These are phyloP conservation scores for Plenodomus tracheiphilus DNA, from an alignment of 2,329 filamentous ascomycete genomes.

Conservation along the genomic window DNA sequence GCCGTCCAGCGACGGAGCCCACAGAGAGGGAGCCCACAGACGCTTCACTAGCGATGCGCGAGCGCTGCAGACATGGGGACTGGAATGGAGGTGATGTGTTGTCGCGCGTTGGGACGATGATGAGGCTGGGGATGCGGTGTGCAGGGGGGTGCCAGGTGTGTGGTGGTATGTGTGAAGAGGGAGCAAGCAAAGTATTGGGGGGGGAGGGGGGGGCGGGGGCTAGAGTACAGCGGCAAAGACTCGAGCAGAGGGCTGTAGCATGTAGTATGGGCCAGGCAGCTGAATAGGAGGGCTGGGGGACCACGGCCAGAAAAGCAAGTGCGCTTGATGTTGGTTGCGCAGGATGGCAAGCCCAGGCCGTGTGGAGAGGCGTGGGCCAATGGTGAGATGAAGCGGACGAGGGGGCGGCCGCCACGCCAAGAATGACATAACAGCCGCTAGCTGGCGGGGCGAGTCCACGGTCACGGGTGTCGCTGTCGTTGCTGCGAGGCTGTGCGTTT, in stretches of 20 bases:
- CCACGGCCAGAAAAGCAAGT: too few species aligned
- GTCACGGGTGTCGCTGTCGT: not conserved
- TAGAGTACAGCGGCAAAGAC: not conserved
- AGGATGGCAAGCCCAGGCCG: too few species aligned
- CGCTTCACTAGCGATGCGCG: conserved; percentile 30
- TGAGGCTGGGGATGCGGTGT: conserved; percentile 9
- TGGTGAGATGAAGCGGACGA: conserved; percentile 12
- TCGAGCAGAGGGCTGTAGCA: not conserved
- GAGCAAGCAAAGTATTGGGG: not conserved
- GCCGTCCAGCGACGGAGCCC: conserved; percentile 29
- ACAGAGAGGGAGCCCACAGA: conserved; percentile 38
- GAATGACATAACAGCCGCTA: conserved; percentile 19
- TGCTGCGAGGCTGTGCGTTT: not conserved
- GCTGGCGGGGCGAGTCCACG: not conserved
- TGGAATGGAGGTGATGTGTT: conserved; percentile 4
- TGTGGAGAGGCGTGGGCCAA: conserved; percentile 9
- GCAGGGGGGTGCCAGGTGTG: not conserved
- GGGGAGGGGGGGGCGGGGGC: not conserved
- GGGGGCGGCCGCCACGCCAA: conserved; percentile 7
- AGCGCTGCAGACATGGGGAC: conserved; percentile 35
- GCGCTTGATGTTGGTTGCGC: too few species aligned
- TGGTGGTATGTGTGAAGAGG: not conserved
- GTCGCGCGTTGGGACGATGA: conserved; percentile 6
- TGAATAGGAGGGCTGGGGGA: not conserved
- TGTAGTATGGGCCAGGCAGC: conserved; percentile 7